These are phyloP conservation scores for Solanum paucissectum DNA, from an alignment of 257 asterid genomes.

Conservation along the genomic window DNA sequence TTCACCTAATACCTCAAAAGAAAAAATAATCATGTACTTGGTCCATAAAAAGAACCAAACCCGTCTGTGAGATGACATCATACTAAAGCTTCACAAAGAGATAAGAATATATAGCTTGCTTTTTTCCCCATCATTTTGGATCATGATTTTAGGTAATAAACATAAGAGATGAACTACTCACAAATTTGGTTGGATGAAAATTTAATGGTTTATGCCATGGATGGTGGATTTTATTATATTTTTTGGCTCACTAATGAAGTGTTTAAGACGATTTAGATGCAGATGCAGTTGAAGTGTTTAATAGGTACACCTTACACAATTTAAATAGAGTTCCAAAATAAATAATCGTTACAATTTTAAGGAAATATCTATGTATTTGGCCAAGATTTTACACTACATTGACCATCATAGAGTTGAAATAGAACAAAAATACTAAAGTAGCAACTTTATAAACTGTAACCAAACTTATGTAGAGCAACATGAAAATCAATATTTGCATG, in stretches of 20 bases:
- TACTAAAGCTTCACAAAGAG: background rate
- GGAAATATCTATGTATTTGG: background rate
- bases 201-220: background rate
- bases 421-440: background rate
- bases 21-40: background rate
- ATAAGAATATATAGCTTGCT: background rate
- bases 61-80: background rate
- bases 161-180: background rate
- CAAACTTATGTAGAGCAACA: background rate
- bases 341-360: background rate
- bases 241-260: background rate
- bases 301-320: background rate
- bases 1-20: background rate
- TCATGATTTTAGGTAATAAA: background rate
- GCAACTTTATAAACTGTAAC: background rate
- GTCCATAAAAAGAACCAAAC: background rate
- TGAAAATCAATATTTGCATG: background rate
- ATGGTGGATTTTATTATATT: background rate
- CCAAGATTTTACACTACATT: background rate
- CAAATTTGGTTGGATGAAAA: background rate
- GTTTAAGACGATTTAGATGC: background rate
- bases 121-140: background rate
- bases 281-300: background rate
- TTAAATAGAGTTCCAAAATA: background rate
- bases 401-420: background rate